Base-by-base conservation (phyloP, 192 early-diverging fungal species). In the Podila horticola region DNA sequence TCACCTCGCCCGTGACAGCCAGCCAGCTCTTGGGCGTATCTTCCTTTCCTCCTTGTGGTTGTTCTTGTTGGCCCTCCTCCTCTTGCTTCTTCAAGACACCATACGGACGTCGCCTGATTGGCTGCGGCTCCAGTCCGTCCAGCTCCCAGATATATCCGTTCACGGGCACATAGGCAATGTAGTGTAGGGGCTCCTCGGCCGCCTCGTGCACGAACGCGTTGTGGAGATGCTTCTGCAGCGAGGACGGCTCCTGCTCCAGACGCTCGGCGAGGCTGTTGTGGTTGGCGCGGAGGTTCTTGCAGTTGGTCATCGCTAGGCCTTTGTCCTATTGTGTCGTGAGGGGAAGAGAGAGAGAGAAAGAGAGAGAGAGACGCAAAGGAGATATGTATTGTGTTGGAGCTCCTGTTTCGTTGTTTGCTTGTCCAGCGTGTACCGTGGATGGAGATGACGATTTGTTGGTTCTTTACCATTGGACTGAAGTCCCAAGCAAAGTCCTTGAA, bases 91-190 rank as follows among this genome's bases (percentile, higher is more conserved):
- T 17, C 41, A 17, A 45, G 41, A 17, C 41, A 17, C 41, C 41
- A 45, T 3, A 45, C 13, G 41, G 41, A 45, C 41, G 41, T 17
- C 15, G 58, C 36, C 28, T 41, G 38, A 70, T 41, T 1, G 67
- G 58, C 17, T 45, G 31, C 30, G 33, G 67, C 20, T 69, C 58
- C 11, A 69, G 67, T 13, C 67, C 67, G 41, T 69, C 67, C 13
- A 69, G 58, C 26, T 69, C 67, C 67, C 58, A 69, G 45, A 62
- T 31, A 13, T 61, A 49, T 24, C 68, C 68, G 41, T 60, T 45
- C 36, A 62, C 28, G 20, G 22, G 29, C 0, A 70, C 68, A 52
- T 62, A 62, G 24, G 68, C 68, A 2, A 70, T n/a, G 30, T 62
- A 70, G 58, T 70, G 59, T 20, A 50, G 50, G 9, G 60, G 17